phyloP scores from a whole-genome alignment of 768 basidiomycete genomes.

The Boletus sensibilis region DNA sequence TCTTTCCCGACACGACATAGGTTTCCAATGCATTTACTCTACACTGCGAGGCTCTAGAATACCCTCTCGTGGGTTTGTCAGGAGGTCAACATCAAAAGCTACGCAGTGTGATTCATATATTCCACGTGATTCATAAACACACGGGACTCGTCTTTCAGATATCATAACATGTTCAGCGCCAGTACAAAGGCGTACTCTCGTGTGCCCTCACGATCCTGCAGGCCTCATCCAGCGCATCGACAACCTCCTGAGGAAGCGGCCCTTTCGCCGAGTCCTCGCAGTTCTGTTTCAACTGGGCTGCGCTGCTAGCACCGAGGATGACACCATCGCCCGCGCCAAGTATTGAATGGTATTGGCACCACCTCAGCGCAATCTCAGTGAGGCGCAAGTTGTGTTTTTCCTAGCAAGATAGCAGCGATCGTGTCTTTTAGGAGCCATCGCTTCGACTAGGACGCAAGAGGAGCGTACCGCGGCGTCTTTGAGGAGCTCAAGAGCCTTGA shows the following conservation, averaged over 20 bases:
- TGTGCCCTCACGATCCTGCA: constrained; percentile 39
- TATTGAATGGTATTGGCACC: constrained; percentile 57
- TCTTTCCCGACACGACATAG: background rate
- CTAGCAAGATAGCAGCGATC: background rate
- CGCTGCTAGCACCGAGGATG: constrained; percentile 50
- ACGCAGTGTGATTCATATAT: background rate
- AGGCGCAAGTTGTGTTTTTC: constrained; percentile 46
- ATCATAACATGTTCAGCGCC: constrained; percentile 25
- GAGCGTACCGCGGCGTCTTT: constrained; percentile 40
- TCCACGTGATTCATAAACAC: background rate
- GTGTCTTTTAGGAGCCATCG: background rate
- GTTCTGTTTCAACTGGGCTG: constrained; percentile 44
- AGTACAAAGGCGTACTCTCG: constrained; percentile 37
- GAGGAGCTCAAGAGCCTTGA: constrained; percentile 43
- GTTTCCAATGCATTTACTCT: background rate
- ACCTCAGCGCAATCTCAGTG: constrained; percentile 58
- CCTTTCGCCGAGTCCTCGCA: constrained; percentile 49
- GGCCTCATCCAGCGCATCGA: constrained; percentile 51
- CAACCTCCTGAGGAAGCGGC: constrained; percentile 51
- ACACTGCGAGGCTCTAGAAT: background rate
- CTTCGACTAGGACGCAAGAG: background rate
- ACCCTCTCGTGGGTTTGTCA: background rate
- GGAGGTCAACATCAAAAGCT: background rate
- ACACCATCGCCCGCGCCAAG: constrained; percentile 45
- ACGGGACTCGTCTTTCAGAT: background rate